These are phyloP conservation scores for Solanum etuberosum DNA, from an alignment of 257 asterid species.

Conservation along the genomic window DNA sequence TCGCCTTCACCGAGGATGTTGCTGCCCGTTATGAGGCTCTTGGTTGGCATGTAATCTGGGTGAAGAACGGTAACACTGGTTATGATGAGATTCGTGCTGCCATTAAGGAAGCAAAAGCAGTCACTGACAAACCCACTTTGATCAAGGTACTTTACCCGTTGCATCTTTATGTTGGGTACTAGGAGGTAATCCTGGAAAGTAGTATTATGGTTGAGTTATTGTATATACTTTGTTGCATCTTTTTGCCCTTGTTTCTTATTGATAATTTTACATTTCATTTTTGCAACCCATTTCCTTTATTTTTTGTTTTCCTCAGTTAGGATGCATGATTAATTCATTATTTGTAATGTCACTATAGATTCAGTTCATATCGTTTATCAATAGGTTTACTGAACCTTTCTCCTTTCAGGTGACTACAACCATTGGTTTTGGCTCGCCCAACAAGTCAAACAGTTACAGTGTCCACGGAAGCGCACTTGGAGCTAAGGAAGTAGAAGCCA, in stretches of 20 bases:
- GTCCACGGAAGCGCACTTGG: constrained; percentile 83
- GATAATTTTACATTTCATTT: neutral
- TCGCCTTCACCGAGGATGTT: constrained; percentile 71
- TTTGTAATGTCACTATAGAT: neutral
- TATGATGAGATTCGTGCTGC: constrained; percentile 89
- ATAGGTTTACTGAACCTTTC: neutral
- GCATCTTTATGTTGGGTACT: neutral
- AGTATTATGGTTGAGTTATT: neutral
- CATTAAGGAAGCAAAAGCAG: constrained; percentile 76
- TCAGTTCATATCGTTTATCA: neutral
- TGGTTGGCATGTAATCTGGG: constrained; percentile 92
- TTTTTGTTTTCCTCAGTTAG: neutral
- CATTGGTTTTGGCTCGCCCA: constrained; percentile 74
- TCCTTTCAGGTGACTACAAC: constrained; percentile 59
- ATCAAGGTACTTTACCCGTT: constrained; percentile 38
- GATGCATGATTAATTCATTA: neutral
- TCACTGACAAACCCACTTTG: constrained; percentile 73
- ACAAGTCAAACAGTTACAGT: constrained; percentile 76
- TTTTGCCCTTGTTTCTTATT: neutral
- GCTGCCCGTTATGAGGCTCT: constrained; percentile 68
- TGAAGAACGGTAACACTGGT: constrained; percentile 75
- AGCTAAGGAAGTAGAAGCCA: constrained; percentile 94
- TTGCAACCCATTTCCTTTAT: neutral
- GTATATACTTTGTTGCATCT: neutral
- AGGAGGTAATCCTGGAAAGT: neutral